These are phyloP conservation scores for Bidens hawaiensis DNA, from an alignment of 140 eudicot species.

Conservation along the genomic window DNA sequence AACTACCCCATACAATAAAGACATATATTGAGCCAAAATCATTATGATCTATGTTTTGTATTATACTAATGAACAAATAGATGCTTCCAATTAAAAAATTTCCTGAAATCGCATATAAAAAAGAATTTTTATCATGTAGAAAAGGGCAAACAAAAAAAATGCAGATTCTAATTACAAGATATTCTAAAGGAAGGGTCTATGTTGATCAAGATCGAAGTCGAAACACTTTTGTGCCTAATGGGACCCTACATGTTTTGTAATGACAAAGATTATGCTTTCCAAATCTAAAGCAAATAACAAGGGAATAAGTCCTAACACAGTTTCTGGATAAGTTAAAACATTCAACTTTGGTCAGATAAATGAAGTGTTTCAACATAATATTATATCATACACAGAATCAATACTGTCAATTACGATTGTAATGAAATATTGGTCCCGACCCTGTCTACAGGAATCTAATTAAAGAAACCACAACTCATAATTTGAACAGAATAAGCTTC, in stretches of 20 bases:
- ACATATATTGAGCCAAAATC: neutral
- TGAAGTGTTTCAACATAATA: neutral
- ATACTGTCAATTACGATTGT: neutral
- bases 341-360: neutral
- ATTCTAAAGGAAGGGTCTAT: neutral
- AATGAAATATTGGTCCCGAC: no score
- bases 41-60: neutral
- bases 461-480: neutral
- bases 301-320: neutral
- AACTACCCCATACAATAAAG: neutral
- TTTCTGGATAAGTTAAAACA: neutral
- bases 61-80: neutral
- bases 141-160: neutral
- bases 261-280: neutral
- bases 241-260: neutral
- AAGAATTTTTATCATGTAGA: neutral
- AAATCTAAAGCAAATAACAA: neutral
- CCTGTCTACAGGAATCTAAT: neutral
- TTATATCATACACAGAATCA: neutral
- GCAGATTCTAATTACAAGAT: neutral
- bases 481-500: neutral
- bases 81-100: neutral
- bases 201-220: neutral
- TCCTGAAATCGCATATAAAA: neutral
- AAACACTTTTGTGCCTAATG: neutral